Base-by-base conservation (phyloP, 208 protist species). In the Trypanosomatidae sp. region DNA sequence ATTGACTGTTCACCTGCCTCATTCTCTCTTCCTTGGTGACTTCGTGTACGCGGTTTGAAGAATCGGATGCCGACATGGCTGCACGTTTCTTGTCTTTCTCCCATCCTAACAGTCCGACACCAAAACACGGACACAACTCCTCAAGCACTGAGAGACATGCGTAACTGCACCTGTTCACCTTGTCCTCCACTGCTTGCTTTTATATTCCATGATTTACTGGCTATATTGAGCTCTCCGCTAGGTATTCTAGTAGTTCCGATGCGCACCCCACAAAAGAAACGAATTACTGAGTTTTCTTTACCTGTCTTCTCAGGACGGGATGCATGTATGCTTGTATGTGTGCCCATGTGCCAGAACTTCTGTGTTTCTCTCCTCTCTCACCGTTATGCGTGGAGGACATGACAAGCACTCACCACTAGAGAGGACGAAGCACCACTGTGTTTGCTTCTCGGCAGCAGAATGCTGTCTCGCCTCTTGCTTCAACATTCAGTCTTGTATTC, bases 311-410 rank as follows among this genome's bases (percentile, higher is more conserved):
- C 36, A 15, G n/a, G 9, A 8, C 49, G 19, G 52, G 62, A 9
- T 41, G 46, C 46, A 49, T 49, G 46, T 49, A 49, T 49, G 5
- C 13, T 46, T 65, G 4, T 73, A 30, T 74, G 28, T 81, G 33
- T 60, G 44, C 28, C 28, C 60, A 25, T 73, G 22, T 30, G 55
- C 25, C 9, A 46, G 22, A 41, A 30, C n/a, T 49, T n/a, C 43
- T 33, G 68, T 39, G 39, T 73, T 30, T 30, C n/a, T 19, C 25
- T 44, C 22, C 59, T 19, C 5, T 28, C 47, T 41, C 17, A 64
- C n/a, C 30, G 43, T 15, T 13, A 33, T 64, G 52, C 28, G 36
- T 39, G 28, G 55, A 2, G 33, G 59, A 12, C 10, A 10, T 17
- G 39, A 46, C 19, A 12, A 43, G 0, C 6, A 3, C 15, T 43